Percentiles rank a stretch among this genome's conserved stretches.
Evolutionary conservation across 1,284 basidiomycete species (phyloP).

Genomic region (Ganoderma lucidum): DNA sequence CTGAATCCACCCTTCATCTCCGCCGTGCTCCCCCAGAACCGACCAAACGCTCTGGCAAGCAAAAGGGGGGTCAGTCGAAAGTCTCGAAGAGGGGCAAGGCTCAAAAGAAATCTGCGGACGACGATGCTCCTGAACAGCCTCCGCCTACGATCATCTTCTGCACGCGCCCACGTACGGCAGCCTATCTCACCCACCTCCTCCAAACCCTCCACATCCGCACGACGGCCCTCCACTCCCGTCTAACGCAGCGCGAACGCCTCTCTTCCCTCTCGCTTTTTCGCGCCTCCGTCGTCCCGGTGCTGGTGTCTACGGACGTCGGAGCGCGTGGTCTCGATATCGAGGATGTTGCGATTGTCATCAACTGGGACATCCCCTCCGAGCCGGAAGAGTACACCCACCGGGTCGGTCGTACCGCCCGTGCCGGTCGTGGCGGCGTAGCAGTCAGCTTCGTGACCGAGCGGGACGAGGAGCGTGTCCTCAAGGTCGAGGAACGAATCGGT

Average conservation of each 20-base stretch:
- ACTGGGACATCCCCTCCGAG: conserved; percentile 93
- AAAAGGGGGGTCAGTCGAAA: conserved; percentile 35
- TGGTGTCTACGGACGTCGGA: conserved; percentile 96
- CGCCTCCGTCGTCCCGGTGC: conserved; percentile 86
- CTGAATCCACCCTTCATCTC: conserved; percentile 75
- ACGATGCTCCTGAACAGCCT: conserved; percentile 68
- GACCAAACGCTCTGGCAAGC: conserved; percentile 39
- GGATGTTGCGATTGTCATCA: conserved; percentile 94
- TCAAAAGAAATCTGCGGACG: conserved; percentile 40
- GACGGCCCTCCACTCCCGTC: conserved; percentile 91
- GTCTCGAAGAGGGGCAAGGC: conserved; percentile 47
- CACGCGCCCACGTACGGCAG: conserved; percentile 86
- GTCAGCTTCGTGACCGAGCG: conserved; percentile 95
- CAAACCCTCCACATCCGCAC: conserved; percentile 85
- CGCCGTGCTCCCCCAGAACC: conserved; percentile 67
- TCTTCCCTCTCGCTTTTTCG: conserved; percentile 89
- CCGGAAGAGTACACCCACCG: conserved; percentile 83
- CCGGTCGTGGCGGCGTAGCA: conserved; percentile 89
- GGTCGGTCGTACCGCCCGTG: conserved; percentile 92
- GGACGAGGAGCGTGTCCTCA: conserved; percentile 87
- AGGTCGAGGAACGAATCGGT: conserved; percentile 90
- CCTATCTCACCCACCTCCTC: conserved; percentile 86
- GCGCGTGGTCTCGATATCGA: conserved; percentile 95
- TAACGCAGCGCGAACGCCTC: conserved; percentile 91
- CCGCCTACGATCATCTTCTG: conserved; percentile 98